phyloP scores from a whole-genome alignment of 768 basidiomycete genomes.

The Leccinum uliginosum region DNA sequence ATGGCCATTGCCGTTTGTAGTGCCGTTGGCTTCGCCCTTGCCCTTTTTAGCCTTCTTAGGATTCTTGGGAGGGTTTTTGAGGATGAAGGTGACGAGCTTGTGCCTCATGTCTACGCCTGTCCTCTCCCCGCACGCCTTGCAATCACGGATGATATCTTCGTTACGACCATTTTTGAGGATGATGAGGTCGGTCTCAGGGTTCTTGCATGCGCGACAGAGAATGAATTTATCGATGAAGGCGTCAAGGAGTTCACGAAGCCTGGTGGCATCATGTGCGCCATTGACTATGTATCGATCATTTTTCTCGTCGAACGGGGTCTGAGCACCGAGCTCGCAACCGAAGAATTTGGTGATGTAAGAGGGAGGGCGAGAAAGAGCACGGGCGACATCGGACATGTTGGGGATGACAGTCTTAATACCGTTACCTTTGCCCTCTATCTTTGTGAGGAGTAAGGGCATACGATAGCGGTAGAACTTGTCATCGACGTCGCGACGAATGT shows the following conservation, averaged over 20 bases:
- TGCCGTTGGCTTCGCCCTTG: conserved; percentile 53
- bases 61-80: conserved; percentile 95
- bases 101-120: conserved; percentile 94
- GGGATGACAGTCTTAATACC: conserved; percentile 99
- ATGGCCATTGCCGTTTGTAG: conserved; percentile 45
- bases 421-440: conserved; percentile 99
- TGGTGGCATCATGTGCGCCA: conserved; percentile 87
- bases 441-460: conserved; percentile 92
- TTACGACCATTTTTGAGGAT: conserved; percentile 76
- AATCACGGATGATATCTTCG: conserved; percentile 91
- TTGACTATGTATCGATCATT: conserved; percentile 99
- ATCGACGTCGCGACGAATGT: conserved; percentile 94
- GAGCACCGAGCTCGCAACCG: conserved; percentile 96
- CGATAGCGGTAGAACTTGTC: conserved; percentile 97
- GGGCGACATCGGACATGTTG: conserved; percentile 97
- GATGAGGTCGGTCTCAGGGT: conserved; percentile 95
- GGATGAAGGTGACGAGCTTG: conserved; percentile 92
- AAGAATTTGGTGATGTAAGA: conserved; percentile 99
- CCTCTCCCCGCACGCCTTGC: conserved; percentile 96
- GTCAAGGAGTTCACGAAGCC: conserved; percentile 93
- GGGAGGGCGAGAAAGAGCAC: conserved; percentile 91
- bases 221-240: conserved; percentile 98
- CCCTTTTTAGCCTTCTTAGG: conserved; percentile 61
- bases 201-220: conserved; percentile 96
- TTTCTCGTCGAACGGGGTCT: conserved; percentile 94